These are phyloP conservation scores for Strigomonas galati DNA, from an alignment of 208 protist species.

Conservation along the genomic window DNA sequence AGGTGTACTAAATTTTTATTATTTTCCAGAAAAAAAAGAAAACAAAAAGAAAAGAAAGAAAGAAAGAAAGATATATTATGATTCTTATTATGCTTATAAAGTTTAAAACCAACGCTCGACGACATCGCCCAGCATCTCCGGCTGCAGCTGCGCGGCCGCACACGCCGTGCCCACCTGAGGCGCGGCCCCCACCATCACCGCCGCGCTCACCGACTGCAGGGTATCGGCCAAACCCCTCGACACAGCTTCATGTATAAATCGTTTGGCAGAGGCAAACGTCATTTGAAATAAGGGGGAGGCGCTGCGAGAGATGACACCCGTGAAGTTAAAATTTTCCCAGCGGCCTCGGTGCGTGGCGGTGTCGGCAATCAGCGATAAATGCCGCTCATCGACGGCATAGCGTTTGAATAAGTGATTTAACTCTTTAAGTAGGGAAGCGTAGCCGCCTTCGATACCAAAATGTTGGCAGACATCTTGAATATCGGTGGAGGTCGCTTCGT, in stretches of 20 bases:
- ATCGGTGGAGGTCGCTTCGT: slow-evolving; percentile 79
- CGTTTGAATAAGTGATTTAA: slow-evolving; percentile 83
- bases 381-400: slow-evolving; percentile 86
- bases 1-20: neutral
- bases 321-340: slow-evolving; percentile 91
- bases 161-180: slow-evolving; percentile 83
- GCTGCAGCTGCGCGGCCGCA: slow-evolving; percentile 55
- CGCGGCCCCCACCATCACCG: slow-evolving; percentile 89
- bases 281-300: slow-evolving; percentile 90
- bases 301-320: slow-evolving; percentile 79
- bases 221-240: slow-evolving; percentile 77
- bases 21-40: neutral
- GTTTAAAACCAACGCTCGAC: slow-evolving; percentile 51
- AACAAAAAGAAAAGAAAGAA: neutral
- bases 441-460: slow-evolving; percentile 83
- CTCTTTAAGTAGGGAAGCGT: slow-evolving; percentile 78
- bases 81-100: neutral
- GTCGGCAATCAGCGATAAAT: slow-evolving; percentile 88
- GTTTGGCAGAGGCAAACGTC: slow-evolving; percentile 87
- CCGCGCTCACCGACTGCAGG: slow-evolving; percentile 77
- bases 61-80: slow-evolving; percentile 9
- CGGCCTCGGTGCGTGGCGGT: slow-evolving; percentile 79
- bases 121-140: slow-evolving; percentile 61
- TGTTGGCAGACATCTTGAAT: slow-evolving; percentile 75
- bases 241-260: slow-evolving; percentile 82